Base-by-base conservation (phyloP, 345 rosid genomes). In the Salix purpurea region DNA sequence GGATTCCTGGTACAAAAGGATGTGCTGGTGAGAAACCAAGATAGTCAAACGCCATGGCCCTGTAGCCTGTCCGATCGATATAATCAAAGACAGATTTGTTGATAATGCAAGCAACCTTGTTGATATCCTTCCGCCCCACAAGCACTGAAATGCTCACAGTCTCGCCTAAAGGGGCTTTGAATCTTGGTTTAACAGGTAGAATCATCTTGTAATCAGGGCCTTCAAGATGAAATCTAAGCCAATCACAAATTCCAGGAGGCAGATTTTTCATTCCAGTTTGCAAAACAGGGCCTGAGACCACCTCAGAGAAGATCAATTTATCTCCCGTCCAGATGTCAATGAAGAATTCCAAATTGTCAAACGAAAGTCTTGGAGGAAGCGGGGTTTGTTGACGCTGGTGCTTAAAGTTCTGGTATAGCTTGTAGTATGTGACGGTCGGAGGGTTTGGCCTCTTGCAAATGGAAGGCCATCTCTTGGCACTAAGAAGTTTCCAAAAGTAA, bases 401-500 rank as follows among this genome's bases (percentile, higher is more conserved):
- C 65, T 86, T 92, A 82, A 91, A 93, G 62, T 77, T 88, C 65
- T 87, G 91, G 73, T 86, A 93, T 24, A 96, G 84, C 83, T 86
- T 90, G 86, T 85, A 86, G 82, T 93, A 93, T 26, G 94, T 89
- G 18, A 71, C 78, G 5, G 92, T 83, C 15, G 89, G 95, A 26
- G 96, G 94, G 73, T 32, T 85, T 6, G 87, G 84, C 19, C 87
- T 89, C 85, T 90, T 93, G 88, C 96, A 91, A 82, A 90, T 76
- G 1, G 97, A 93, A 77, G 98, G 99, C 99, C 99, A 96, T 85
- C 85, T 87, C 87, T 86, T 91, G 23, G 91, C 89, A 78, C 99
- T 93, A 19, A 85, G 75, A 36, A 93, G 89, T 86, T 91, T 96
- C 99, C 99, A 96, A n/a, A 91, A 84, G 83, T 89, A 96, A 81